phyloP scores from a whole-genome alignment of 306 rosid species.

The Trifolium subterraneum region DNA sequence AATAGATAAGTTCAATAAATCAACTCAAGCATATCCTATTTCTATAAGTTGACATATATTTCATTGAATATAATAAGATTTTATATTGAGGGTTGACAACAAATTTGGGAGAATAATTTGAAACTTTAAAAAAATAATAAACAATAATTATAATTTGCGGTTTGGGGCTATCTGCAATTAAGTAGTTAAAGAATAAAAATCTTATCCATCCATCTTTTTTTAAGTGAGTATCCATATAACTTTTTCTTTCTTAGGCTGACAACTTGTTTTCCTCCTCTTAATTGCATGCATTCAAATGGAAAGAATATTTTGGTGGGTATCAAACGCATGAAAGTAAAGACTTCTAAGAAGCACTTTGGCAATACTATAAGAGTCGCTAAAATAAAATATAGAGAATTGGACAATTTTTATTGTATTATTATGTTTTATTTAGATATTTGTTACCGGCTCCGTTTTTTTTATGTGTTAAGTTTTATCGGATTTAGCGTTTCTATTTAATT shows the following conservation, averaged over 20 bases:
- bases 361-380: no score
- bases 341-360: no score
- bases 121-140: conserved; percentile 31
- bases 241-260: conserved; percentile 33
- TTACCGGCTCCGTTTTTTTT: no score
- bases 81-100: conserved; percentile 45
- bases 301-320: conserved; percentile 45
- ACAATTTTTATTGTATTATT: no score
- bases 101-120: conserved; percentile 38
- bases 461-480: no score
- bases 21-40: no score
- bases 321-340: conserved; percentile 19
- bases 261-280: conserved; percentile 25
- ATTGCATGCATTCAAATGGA: conserved; percentile 32
- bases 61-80: conserved; percentile 25
- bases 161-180: conserved; percentile 40
- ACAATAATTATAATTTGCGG: conserved; percentile 12
- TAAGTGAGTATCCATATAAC: conserved; percentile 30
- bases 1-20: no score
- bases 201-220: conserved; percentile 25
- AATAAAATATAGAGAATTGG: no score
- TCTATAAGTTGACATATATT: conserved; percentile 38
- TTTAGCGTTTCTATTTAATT: no score
- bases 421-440: no score
- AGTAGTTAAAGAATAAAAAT: conserved; percentile 39